Conservation (phyloP, 306 rosid species). For the Acmispon strigosus region DNA sequence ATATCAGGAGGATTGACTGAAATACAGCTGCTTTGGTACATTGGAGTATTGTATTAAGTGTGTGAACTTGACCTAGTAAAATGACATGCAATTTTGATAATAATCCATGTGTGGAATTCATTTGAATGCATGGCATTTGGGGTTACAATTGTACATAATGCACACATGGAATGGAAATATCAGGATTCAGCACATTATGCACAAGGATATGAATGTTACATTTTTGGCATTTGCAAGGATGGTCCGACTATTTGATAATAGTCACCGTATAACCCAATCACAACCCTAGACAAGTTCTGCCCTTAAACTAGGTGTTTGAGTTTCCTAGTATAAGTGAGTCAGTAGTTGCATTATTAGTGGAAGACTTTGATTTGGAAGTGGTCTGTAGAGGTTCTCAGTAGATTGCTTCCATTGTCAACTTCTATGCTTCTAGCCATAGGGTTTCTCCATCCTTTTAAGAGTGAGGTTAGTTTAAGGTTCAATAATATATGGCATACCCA, state of each 20-base stretch:
- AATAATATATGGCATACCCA: too few relatives aligned
- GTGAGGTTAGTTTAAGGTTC: too few relatives aligned
- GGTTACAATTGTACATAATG: neutral
- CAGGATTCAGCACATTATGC: neutral
- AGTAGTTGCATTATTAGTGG: neutral
- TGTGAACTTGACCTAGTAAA: neutral
- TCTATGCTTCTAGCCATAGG: too few relatives aligned
- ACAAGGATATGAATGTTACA: neutral
- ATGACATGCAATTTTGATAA: neutral
- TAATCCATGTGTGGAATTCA: neutral
- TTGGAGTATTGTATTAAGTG: neutral
- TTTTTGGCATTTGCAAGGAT: constrained; percentile 2
- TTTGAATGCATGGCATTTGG: neutral
- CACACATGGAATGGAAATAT: neutral
- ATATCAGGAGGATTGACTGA: neutral
- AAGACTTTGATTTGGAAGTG: neutral
- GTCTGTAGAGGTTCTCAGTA: neutral
- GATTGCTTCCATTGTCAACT: neutral
- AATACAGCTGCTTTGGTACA: neutral
- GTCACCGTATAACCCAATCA: neutral
- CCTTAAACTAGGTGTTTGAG: neutral
- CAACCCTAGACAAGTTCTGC: neutral
- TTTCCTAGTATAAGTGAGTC: neutral
- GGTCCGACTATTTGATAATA: neutral
- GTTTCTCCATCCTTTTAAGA: too few relatives aligned